Conservation (phyloP, 164 flowering plant species). For the Malania oleifera region DNA sequence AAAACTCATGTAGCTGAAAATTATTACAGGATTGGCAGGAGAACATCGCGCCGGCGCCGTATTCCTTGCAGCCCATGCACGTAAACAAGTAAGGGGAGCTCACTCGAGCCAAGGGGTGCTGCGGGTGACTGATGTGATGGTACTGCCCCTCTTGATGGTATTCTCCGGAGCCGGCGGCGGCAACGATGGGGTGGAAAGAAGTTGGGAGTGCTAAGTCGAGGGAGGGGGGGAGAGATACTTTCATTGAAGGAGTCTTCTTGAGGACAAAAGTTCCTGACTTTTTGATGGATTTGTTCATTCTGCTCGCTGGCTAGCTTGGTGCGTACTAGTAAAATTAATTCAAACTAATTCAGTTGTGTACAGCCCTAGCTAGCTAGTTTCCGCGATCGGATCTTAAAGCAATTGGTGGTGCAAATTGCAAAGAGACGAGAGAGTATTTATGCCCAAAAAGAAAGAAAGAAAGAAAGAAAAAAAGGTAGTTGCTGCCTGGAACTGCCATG, state of each 20-base stretch:
- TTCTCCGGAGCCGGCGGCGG: background rate
- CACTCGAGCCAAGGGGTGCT: constrained; percentile 41
- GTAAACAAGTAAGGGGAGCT: constrained; percentile 41
- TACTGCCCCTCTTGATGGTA: constrained; percentile 32
- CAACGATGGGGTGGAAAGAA: constrained; percentile 17
- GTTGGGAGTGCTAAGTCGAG: constrained; percentile 28
- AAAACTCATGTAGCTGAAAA: constrained; percentile 68
- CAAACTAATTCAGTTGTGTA: no score
- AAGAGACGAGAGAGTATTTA: constrained; percentile 10
- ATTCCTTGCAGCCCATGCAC: constrained; percentile 77
- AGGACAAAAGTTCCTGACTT: constrained; percentile 12
- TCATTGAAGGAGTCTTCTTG: constrained; percentile 8
- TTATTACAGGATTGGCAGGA: constrained; percentile 50
- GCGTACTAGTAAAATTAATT: no score
- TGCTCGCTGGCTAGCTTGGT: background rate
- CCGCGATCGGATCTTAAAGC: no score
- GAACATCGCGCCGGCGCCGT: constrained; percentile 63
- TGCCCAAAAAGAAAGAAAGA: no score
- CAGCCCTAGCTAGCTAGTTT: no score
- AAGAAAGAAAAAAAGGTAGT: constrained; percentile 10
- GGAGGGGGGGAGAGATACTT: constrained; percentile 4
- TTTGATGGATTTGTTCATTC: constrained; percentile 9
- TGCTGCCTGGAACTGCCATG: no score
- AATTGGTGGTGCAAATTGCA: no score
- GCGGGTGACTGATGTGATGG: constrained; percentile 53